These are phyloP conservation scores for Wickerhamiella allomyrinae DNA, from an alignment of 805 yeast genomes.

Conservation along the genomic window DNA sequence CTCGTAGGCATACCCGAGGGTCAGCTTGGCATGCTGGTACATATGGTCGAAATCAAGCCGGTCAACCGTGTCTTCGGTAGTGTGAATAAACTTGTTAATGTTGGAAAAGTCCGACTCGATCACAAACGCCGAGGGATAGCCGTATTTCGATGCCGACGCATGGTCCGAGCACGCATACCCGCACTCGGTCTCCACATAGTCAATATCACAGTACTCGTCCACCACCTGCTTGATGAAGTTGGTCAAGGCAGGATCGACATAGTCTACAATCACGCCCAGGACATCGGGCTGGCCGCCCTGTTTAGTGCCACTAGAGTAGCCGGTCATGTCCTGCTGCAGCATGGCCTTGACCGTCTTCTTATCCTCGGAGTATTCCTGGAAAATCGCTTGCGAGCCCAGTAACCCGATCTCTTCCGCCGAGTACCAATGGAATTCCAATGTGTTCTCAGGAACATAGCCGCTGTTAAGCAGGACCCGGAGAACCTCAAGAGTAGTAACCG, in stretches of 20 bases:
- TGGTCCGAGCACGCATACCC: constrained; percentile 94
- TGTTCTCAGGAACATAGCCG: constrained; percentile 44
- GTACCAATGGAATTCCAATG: constrained; percentile 86
- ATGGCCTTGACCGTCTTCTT: constrained; percentile 52
- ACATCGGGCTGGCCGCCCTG: constrained; percentile 42
- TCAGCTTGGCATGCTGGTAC: constrained; percentile 64
- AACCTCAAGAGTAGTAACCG: constrained; percentile 63
- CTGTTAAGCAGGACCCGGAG: constrained; percentile 42
- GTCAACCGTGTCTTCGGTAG: constrained; percentile 67
- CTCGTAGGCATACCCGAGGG: constrained; percentile 61
- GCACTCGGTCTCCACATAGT: constrained; percentile 61
- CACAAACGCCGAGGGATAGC: constrained; percentile 73
- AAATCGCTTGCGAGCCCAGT: constrained; percentile 72
- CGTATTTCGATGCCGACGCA: constrained; percentile 67
- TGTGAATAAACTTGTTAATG: constrained; percentile 60
- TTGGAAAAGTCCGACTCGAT: constrained; percentile 59
- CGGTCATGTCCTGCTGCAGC: constrained; percentile 95
- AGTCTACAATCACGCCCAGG: constrained; percentile 72
- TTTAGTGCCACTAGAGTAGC: constrained; percentile 42
- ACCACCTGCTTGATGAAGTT: constrained; percentile 49
- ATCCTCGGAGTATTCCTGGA: constrained; percentile 36
- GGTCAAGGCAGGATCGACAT: constrained; percentile 40
- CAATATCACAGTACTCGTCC: constrained; percentile 47
- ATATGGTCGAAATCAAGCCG: constrained; percentile 65
- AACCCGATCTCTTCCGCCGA: constrained; percentile 92